A percentile compares a stretch with the other conserved stretches of the same genome.
phyloP scores from a whole-genome alignment of 2,329 filamentous ascomycete species.

The Alternaria atra region DNA sequence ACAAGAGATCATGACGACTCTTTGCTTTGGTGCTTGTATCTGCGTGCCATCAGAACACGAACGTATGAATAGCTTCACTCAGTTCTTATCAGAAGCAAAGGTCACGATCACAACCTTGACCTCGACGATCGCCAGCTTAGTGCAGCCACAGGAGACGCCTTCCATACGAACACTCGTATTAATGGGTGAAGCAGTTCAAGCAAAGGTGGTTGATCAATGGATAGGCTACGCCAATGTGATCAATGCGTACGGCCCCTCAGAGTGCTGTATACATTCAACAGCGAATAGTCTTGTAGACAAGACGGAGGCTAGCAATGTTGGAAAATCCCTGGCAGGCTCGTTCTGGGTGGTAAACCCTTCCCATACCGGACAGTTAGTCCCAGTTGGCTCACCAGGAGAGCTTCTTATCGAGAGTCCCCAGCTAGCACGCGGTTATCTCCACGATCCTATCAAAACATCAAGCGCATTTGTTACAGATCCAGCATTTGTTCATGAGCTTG shows the following conservation, averaged over 20 bases:
- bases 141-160: conserved; percentile 15
- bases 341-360: background rate
- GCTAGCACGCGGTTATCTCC: too few relatives aligned
- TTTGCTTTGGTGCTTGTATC: conserved; percentile 48
- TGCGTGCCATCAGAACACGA: conserved; percentile 59
- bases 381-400: too few relatives aligned
- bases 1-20: conserved; percentile 64
- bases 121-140: conserved; percentile 5
- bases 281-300: too few relatives aligned
- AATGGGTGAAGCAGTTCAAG: conserved; percentile 11
- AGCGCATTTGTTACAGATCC: background rate
- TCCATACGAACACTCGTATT: conserved; percentile 12
- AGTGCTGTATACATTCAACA: background rate
- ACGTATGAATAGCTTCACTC: too few relatives aligned
- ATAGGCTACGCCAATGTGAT: conserved; percentile 15
- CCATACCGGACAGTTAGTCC: too few relatives aligned
- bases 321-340: conserved; percentile 31
- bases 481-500: background rate
- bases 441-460: background rate
- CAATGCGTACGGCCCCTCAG: conserved; percentile 18
- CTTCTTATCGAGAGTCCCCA: too few relatives aligned
- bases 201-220: conserved; percentile 33
- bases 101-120: background rate
- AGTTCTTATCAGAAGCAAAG: too few relatives aligned
- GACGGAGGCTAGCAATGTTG: background rate